These are phyloP conservation scores for Naematelia aurantialba DNA, from an alignment of 768 basidiomycete genomes.

Conservation along the genomic window DNA sequence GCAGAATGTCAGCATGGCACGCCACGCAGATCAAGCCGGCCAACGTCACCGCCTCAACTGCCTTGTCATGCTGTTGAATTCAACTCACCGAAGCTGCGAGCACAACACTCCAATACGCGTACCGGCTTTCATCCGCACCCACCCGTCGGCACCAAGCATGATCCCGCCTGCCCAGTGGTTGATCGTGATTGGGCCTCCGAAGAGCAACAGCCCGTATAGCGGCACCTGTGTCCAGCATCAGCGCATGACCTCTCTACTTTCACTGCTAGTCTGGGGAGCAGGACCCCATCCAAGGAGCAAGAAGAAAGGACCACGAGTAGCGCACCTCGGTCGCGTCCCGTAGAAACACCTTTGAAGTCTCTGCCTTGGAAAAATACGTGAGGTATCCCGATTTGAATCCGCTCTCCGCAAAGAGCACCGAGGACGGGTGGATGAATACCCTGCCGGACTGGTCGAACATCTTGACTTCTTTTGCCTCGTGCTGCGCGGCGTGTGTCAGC, in stretches of 20 bases:
- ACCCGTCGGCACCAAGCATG: conserved; percentile 55
- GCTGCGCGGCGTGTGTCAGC: conserved; percentile 42
- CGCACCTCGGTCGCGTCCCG: conserved; percentile 81
- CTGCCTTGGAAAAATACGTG: conserved; percentile 74
- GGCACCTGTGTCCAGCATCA: conserved; percentile 61
- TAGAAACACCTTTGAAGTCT: conserved; percentile 75
- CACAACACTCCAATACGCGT: conserved; percentile 87
- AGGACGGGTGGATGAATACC: conserved; percentile 64
- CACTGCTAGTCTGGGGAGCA: too few species aligned
- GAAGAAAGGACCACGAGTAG: background rate
- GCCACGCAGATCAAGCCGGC: too few species aligned
- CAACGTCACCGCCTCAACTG: background rate
- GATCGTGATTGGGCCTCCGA: conserved; percentile 73
- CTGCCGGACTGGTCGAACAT: conserved; percentile 64
- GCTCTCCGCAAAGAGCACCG: conserved; percentile 68
- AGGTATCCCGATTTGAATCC: conserved; percentile 75
- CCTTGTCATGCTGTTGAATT: background rate
- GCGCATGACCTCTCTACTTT: background rate
- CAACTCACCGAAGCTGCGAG: conserved; percentile 69
- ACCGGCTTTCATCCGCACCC: conserved; percentile 69
- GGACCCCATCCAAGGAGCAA: too few species aligned
- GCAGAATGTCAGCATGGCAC: background rate
- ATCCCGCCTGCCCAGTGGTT: conserved; percentile 79
- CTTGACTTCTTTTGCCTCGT: conserved; percentile 77
- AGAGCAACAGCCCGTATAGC: conserved; percentile 76